Base-by-base conservation (phyloP, 2,329 filamentous ascomycete genomes). In the Sarocladiaceae sp. region DNA sequence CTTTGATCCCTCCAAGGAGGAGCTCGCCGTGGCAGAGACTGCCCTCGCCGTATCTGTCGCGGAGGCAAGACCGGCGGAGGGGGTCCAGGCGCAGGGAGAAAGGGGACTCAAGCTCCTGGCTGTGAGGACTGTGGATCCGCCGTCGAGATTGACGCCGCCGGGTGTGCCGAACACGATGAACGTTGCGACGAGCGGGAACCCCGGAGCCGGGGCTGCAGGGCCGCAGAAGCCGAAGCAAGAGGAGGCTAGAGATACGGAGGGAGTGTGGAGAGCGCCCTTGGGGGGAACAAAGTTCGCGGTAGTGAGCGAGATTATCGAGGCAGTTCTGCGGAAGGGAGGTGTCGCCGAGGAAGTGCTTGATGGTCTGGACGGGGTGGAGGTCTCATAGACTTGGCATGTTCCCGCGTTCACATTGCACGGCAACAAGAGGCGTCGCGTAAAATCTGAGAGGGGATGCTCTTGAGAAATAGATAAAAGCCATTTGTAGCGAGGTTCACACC, bases 1-100 rank as follows among this genome's bases (percentile, higher is more conserved):
- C 51, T 96, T 97, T 67, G 93, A 98, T 61, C 91, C 93, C 0
- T 84, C 80, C 43, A 82, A 83, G 53, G 90, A 96, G 61, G 93
- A 98, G 64, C 81, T 98, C 13, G 87, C 89, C 2, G 91, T 97
- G 3, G 93, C 93, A 1, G 91, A 97, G 57, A 81, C 83, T 11
- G 87, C 93, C 3, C 72, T 97, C 35, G 93, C 91, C 2, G 78
- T 97, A 4, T 95, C 89, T 0, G 76, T 95, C 26, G 79, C 79
- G 13, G 76, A 78, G 52, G 58, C 59, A 26, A 24, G 78, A n/a
- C 75, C 77, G 53, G 58, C 58, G 23, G 52, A 56, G 41, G 52
- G 32, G 47, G 45, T 39, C 32, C 31, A 45, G 44, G 40, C 26
- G 33, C 51, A 37, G 52, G 58, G 60, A 66, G 43, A 59, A 51